Evolutionary conservation across 306 rosid genomes (phyloP), one percentile per base, ranked within the genome.

Genomic region (Spatholobus suberectus): DNA sequence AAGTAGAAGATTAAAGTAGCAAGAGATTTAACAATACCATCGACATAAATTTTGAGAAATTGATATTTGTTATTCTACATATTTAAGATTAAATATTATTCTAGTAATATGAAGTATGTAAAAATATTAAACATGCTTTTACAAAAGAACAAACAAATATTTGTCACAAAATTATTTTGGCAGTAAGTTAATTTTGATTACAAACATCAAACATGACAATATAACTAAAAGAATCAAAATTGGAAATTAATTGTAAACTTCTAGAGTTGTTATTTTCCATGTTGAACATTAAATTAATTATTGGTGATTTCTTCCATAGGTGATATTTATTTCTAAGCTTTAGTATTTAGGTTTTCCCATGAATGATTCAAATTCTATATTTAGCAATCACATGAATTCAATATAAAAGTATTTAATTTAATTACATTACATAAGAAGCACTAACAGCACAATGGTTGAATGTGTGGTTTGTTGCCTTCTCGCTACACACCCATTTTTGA

Each of bases 1-100:
- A n/a, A n/a, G n/a, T n/a, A n/a, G n/a, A n/a, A n/a, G n/a, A n/a
- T n/a, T n/a, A n/a, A n/a, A n/a, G n/a, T n/a, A n/a, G n/a, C n/a
- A n/a, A n/a, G n/a, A n/a, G n/a, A n/a, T n/a, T n/a, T n/a, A n/a
- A n/a, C n/a, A n/a, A n/a, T n/a, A n/a, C n/a, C n/a, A n/a, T n/a
- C n/a, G n/a, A n/a, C n/a, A n/a, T n/a, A n/a, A n/a, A n/a, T n/a
- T n/a, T n/a, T n/a, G n/a, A n/a, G n/a, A n/a, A n/a, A n/a, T n/a
- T n/a, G n/a, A n/a, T n/a, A n/a, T n/a, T n/a, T n/a, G n/a, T n/a
- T n/a, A 29, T 29, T 29, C n/a, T 78, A 51, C 51, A 69, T 11
- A 68, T 23, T 68, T 26, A 68, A 23, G 41, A 68, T 24, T 52
- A 52, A 79, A 69, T 44, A 69, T 24, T 68, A 32, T 49, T 38